Conservation (phyloP, 176 grass and related monocot genomes). For the Triticum urartu region DNA sequence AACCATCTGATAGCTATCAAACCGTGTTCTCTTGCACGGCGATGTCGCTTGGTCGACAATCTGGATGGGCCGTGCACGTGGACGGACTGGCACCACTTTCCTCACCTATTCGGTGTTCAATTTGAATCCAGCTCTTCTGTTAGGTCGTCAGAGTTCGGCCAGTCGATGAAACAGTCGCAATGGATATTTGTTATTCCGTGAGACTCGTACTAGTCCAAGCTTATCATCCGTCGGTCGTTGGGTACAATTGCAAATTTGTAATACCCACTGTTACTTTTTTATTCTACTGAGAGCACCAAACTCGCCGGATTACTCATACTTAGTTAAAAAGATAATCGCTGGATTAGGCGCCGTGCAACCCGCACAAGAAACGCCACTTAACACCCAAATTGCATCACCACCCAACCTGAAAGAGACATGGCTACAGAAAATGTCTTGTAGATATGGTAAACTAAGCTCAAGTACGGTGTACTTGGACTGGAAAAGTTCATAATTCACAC, state of each 20-base stretch:
- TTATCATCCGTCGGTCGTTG: not conserved
- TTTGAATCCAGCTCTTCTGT: not conserved
- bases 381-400: not conserved
- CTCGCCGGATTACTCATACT: not conserved
- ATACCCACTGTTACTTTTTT: not conserved
- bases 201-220: not conserved
- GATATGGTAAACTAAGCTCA: not conserved
- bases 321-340: not conserved
- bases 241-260: not conserved
- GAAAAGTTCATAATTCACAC: not conserved
- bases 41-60: constrained; percentile 7
- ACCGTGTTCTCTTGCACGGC: not conserved
- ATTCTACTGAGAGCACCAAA: not conserved
- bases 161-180: not conserved
- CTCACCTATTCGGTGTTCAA: not conserved
- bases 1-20: not conserved
- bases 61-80: not conserved
- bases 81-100: not conserved
- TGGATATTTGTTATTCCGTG: not conserved
- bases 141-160: not conserved
- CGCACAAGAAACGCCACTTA: not conserved
- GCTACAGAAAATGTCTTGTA: not conserved
- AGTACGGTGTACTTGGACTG: not conserved
- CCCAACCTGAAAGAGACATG: not conserved
- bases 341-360: not conserved